Percentiles rank a stretch among this genome's conserved stretches.
phyloP scores from a whole-genome alignment of 176 grass and related monocot species.

The Carex myosuroides region DNA sequence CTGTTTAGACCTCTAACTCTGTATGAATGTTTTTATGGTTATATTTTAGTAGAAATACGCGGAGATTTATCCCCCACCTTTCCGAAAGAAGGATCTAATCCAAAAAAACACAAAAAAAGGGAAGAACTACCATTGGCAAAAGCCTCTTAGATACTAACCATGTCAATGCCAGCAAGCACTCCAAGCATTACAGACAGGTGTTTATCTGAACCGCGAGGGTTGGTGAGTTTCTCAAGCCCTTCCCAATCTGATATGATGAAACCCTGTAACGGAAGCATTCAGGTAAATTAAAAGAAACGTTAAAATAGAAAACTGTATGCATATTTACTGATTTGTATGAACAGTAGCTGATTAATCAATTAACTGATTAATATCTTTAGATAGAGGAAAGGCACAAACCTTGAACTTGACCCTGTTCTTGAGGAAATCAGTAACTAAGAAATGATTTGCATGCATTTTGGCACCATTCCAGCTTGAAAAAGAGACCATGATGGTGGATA shows the following conservation, averaged over 20 bases:
- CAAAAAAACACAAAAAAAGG: background rate
- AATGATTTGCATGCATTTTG: constrained; percentile 75
- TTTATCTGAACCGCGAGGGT: constrained; percentile 41
- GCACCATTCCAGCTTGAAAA: constrained; percentile 68
- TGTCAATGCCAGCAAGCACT: constrained; percentile 56
- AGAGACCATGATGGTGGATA: constrained; percentile 75
- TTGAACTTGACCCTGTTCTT: constrained; percentile 54
- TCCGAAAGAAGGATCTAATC: background rate
- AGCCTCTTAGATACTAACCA: constrained; percentile 27
- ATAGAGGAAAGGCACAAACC: constrained; percentile 22
- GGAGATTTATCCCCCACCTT: background rate
- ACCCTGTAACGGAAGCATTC: constrained; percentile 31
- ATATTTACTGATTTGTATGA: background rate
- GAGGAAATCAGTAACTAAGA: constrained; percentile 58
- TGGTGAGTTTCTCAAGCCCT: constrained; percentile 60
- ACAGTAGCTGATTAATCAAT: background rate
- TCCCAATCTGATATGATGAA: constrained; percentile 75
- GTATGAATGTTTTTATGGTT: background rate
- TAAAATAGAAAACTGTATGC: background rate
- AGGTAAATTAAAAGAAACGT: constrained; percentile 4
- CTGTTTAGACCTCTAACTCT: background rate
- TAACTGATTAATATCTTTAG: background rate
- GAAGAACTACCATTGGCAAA: background rate
- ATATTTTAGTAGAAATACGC: background rate
- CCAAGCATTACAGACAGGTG: constrained; percentile 41